Base-by-base conservation (phyloP, 371 early-diverging fungal genomes). In the Coemansia sp. region DNA sequence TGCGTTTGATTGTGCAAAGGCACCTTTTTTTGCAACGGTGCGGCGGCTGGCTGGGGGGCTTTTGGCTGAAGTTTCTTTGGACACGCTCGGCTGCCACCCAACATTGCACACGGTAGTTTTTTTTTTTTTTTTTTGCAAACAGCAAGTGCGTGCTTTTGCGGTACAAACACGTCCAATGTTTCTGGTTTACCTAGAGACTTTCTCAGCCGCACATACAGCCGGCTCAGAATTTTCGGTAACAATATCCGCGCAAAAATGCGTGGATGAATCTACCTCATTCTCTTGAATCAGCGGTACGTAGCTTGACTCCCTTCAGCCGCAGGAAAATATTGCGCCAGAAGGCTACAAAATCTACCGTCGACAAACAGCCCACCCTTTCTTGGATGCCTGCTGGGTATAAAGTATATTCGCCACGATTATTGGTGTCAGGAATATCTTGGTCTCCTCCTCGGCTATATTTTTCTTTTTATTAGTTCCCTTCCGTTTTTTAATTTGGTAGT, bases 371-470 rank as follows among this genome's bases (percentile, higher is more conserved):
- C 16, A 11, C n/a, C 47, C 16, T 45, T n/a, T n/a, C 8, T 45
- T 16, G 20, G n/a, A 45, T 45, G n/a, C 16, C n/a, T 45, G 5
- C 20, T 36, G 53, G 35, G 34, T 35, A 35, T 35, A 53, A 53
- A n/a, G n/a, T 45, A 45, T 53, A 36, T 35, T 34, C 34, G 53
- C 53, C 53, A 53, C 53, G 53, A 53, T 53, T 53, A 53, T 35
- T n/a, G 20, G n/a, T 38, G 35, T 36, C 11, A 14, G 53, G 36
- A 34, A n/a, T 20, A 16, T 53, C 16, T 35, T 35, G 13, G 36
- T 53, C 30, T 52, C 49, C 49, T 49, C 13, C 30, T 54, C 54
- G 54, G 54, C 39, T 54, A 54, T 39, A 54, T 31, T 47, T 59
- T 49, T 38, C 32, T 45, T 57, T 48, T 20, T 34, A 26, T 35